These are phyloP conservation scores for Parsonsia alboflavescens DNA, from an alignment of 257 asterid genomes.

Conservation along the genomic window DNA sequence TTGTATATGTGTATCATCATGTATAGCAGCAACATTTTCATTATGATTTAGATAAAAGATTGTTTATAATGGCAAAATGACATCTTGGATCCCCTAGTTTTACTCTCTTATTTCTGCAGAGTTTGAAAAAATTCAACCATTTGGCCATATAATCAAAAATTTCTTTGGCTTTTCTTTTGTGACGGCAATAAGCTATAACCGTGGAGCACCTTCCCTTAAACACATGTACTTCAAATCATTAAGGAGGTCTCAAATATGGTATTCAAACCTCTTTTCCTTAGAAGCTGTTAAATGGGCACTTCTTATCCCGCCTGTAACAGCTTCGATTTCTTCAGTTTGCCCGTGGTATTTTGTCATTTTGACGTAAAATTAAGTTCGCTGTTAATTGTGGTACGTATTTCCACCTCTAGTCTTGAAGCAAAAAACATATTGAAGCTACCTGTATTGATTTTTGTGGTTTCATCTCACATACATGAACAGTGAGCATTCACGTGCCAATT, in stretches of 20 bases:
- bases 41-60: neutral
- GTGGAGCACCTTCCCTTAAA: too few relatives aligned
- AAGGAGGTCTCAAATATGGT: neutral
- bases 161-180: neutral
- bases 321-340: too few relatives aligned
- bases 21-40: slow-evolving; percentile 2
- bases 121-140: too few relatives aligned
- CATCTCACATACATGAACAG: too few relatives aligned
- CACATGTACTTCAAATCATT: too few relatives aligned
- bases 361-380: too few relatives aligned
- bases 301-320: too few relatives aligned
- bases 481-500: slow-evolving; percentile 23
- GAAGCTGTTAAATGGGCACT: neutral
- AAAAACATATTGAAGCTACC: neutral
- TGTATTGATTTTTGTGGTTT: neutral
- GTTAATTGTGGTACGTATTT: neutral
- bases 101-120: too few relatives aligned
- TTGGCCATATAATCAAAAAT: neutral
- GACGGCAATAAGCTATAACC: too few relatives aligned
- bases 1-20: slow-evolving; percentile 5
- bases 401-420: neutral
- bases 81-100: neutral
- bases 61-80: neutral
- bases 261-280: too few relatives aligned
- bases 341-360: too few relatives aligned